Conservation (phyloP, 768 basidiomycete species). For the Mrakia frigida region DNA sequence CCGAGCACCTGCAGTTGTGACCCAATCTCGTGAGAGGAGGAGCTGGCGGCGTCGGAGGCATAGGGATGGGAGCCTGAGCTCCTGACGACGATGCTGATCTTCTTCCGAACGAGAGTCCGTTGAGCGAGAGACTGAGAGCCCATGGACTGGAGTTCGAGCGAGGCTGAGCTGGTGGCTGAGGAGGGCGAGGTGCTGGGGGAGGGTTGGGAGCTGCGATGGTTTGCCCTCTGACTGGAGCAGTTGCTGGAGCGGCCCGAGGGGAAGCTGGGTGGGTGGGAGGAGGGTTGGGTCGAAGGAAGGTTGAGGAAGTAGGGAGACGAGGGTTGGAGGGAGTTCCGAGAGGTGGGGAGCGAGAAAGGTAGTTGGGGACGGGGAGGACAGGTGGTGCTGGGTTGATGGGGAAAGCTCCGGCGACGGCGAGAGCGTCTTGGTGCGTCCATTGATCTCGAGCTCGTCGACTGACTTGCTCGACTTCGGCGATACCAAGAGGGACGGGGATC, state of each 20-base stretch:
- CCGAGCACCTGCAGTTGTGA: conserved; percentile 46
- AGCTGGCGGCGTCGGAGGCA: background rate
- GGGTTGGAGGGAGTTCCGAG: background rate
- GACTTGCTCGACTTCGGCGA: conserved; percentile 65
- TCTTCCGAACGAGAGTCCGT: conserved; percentile 20
- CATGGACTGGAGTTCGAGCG: conserved; percentile 5
- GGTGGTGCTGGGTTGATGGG: conserved; percentile 54
- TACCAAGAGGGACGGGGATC: conserved; percentile 81
- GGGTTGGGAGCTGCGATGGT: conserved; percentile 1
- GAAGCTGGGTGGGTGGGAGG: background rate
- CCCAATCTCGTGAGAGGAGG: background rate
- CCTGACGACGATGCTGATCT: background rate
- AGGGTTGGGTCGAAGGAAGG: background rate
- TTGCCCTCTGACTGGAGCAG: background rate
- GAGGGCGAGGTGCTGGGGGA: background rate
- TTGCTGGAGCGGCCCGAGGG: background rate
- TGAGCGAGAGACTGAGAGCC: conserved; percentile 20
- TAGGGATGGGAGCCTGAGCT: background rate
- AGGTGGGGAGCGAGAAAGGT: conserved; percentile 51
- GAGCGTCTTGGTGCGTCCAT: conserved; percentile 72
- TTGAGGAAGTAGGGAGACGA: background rate
- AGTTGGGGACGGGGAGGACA: conserved; percentile 59
- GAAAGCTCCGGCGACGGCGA: conserved; percentile 48
- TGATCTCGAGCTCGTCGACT: conserved; percentile 67
- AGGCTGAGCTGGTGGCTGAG: background rate